phyloP scores from a whole-genome alignment of 2,329 filamentous ascomycete species.

The Diaporthe sp. region DNA sequence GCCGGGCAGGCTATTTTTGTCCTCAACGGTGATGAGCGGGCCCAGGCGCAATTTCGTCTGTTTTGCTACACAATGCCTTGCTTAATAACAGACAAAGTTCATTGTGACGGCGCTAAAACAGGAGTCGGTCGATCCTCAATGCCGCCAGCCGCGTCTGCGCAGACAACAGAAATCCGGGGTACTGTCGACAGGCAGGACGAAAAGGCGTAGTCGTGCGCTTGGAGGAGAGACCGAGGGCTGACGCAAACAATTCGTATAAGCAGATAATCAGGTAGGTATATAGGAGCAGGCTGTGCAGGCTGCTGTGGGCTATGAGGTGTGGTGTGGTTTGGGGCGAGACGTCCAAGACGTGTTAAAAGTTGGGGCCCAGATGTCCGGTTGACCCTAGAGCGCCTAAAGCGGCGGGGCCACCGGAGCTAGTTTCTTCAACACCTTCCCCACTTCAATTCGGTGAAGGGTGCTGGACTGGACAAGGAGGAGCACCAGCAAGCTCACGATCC shows the following conservation, averaged over 20 bases:
- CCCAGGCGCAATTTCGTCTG: conserved; percentile 23
- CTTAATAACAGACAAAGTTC: conserved; percentile 6
- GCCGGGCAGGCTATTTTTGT: conserved; percentile 21
- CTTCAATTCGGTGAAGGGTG: conserved; percentile 13
- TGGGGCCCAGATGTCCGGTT: conserved; percentile 23
- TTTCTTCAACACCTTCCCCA: conserved; percentile 35
- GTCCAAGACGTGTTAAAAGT: conserved; percentile 29
- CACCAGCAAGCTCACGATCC: conserved; percentile 1
- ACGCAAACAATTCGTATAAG: not conserved
- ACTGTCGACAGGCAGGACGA: not conserved
- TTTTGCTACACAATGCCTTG: conserved; percentile 7
- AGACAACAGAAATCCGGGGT: conserved; percentile 17
- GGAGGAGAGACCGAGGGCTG: not conserved
- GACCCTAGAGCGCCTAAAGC: conserved; percentile 5
- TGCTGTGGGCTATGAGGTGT: conserved; percentile 4
- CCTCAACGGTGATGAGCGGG: conserved; percentile 22
- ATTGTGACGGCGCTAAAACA: conserved; percentile 29
- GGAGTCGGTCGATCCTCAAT: conserved; percentile 3
- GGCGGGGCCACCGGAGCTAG: conserved; percentile 34
- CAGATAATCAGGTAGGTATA: not conserved
- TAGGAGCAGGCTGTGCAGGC: not conserved
- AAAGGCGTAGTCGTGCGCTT: not conserved
- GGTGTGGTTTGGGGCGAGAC: conserved; percentile 6
- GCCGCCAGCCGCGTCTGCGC: not conserved
- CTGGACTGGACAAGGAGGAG: not conserved